These are phyloP conservation scores for Phlebiopsis gigantea DNA, from an alignment of 768 basidiomycete species.

Conservation along the genomic window DNA sequence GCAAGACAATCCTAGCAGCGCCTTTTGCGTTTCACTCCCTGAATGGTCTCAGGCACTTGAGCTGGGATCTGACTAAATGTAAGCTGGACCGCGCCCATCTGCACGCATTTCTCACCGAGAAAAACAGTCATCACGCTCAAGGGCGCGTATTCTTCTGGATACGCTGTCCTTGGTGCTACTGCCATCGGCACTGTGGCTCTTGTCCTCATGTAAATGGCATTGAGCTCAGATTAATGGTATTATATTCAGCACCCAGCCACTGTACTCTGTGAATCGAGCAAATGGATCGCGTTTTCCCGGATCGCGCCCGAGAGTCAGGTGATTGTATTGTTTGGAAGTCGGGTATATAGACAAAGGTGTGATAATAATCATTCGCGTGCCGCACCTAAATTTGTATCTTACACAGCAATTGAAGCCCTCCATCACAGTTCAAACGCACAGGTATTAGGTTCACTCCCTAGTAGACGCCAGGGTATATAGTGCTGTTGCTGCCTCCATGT, in stretches of 20 bases:
- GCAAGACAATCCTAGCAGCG: conserved; percentile 73
- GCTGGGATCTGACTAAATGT: conserved; percentile 91
- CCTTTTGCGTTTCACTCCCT: conserved; percentile 89
- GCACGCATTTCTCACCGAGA: not conserved
- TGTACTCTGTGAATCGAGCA: not conserved
- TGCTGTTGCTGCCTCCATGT: not conserved
- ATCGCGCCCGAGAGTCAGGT: no score
- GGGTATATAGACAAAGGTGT: not conserved
- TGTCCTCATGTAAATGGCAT: conserved; percentile 38
- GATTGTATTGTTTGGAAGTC: no score
- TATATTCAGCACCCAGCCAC: not conserved
- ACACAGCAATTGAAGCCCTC: no score
- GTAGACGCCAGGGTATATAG: no score
- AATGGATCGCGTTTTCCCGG: not conserved
- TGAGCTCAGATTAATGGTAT: not conserved
- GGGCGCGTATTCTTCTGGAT: conserved; percentile 75
- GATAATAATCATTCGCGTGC: no score
- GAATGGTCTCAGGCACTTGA: conserved; percentile 88
- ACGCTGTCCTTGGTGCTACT: conserved; percentile 77
- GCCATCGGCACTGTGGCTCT: conserved; percentile 71
- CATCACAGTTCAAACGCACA: no score
- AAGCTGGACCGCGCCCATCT: conserved; percentile 32
- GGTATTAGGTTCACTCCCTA: no score
- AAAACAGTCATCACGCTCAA: conserved; percentile 71
- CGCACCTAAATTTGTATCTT: no score